phyloP scores from a whole-genome alignment of 768 basidiomycete species.

The Fomitopsis serialis region DNA sequence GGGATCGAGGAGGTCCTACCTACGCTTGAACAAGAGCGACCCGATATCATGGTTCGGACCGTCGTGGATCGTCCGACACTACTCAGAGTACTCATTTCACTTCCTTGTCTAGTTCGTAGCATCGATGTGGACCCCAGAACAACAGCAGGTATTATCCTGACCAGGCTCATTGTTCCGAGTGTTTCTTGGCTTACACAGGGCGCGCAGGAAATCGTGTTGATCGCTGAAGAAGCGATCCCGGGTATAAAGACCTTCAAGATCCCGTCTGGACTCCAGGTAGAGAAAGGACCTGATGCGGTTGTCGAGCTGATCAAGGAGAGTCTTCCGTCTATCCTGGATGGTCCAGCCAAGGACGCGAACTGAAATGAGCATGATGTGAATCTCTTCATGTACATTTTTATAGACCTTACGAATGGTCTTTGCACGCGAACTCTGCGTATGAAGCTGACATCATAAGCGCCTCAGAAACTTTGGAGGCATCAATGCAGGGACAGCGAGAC shows the following conservation, averaged over 20 bases:
- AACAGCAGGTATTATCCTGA: constrained; percentile 11
- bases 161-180: not conserved
- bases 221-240: constrained; percentile 11
- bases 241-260: constrained; percentile 15
- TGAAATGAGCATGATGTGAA: not conserved
- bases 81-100: not conserved
- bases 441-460: too few species aligned
- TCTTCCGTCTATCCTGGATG: constrained; percentile 9
- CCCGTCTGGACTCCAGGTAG: constrained; percentile 11
- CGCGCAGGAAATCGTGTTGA: constrained; percentile 12
- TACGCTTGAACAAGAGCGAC: constrained; percentile 8
- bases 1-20: constrained; percentile 12
- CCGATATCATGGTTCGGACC: constrained; percentile 12
- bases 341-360: not conserved
- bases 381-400: too few species aligned
- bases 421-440: too few species aligned
- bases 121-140: constrained; percentile 18
- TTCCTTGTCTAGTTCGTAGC: constrained; percentile 15
- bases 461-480: too few species aligned
- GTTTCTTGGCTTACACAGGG: not conserved
- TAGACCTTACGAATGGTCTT: too few species aligned
- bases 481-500: too few species aligned
- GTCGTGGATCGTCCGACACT: not conserved
- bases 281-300: constrained; percentile 15
- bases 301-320: constrained; percentile 16